These are phyloP conservation scores for Cynanchum wilfordii DNA, from an alignment of 257 asterid genomes.

Conservation along the genomic window DNA sequence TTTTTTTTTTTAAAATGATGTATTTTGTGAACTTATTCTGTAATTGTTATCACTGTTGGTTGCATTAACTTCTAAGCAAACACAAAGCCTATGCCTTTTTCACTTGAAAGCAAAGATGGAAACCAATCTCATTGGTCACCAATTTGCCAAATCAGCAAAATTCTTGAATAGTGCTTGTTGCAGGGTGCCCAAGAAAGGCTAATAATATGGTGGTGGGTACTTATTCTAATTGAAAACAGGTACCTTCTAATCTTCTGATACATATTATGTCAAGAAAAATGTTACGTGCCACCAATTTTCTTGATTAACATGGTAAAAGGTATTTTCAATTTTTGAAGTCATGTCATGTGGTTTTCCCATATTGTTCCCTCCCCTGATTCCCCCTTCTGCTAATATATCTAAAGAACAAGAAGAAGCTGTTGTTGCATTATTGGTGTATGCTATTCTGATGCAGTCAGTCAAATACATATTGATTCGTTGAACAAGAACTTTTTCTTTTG, in stretches of 20 bases:
- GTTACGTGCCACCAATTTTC: not conserved
- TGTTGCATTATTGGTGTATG: not conserved
- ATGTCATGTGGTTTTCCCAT: not conserved
- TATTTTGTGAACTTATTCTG: not conserved
- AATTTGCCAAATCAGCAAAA: slow-evolving; percentile 6
- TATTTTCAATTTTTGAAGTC: not conserved
- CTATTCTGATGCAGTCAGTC: not conserved
- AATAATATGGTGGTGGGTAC: not conserved
- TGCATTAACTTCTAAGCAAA: slow-evolving; percentile 23
- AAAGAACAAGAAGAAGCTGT: not conserved
- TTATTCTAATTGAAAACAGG: not conserved
- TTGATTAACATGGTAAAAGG: not conserved
- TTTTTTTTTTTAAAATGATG: too few relatives aligned
- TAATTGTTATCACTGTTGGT: not conserved
- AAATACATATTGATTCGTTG: not conserved
- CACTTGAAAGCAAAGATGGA: slow-evolving; percentile 24
- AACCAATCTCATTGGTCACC: not conserved
- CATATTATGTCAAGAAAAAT: not conserved
- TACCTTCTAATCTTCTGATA: not conserved
- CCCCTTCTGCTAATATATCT: not conserved
- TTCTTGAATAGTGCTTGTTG: not conserved
- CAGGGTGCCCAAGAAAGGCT: not conserved
- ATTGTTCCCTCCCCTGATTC: not conserved
- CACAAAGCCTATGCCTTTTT: slow-evolving; percentile 9
- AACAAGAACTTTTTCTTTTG: not conserved